A percentile compares a stretch with the other conserved stretches of the same genome.
Conservation (phyloP, 768 basidiomycete genomes). For the Tulasnella sp. region DNA sequence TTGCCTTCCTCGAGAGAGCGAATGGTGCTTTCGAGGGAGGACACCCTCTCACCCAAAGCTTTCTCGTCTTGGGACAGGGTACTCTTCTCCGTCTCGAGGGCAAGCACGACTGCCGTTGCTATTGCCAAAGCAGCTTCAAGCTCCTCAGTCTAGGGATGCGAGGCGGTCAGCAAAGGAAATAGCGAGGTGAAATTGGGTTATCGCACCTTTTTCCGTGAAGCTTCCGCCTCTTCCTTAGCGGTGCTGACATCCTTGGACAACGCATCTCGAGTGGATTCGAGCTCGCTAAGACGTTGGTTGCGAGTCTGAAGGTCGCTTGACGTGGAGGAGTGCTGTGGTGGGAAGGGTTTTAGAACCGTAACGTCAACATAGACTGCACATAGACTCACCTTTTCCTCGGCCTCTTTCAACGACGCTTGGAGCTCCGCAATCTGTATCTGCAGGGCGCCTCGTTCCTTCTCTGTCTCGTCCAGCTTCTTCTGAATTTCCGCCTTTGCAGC, state of each 20-base stretch:
- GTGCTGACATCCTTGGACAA: not conserved
- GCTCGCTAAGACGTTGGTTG: not conserved
- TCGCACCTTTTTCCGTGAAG: not conserved
- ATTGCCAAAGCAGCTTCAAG: not conserved
- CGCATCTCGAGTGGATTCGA: not conserved
- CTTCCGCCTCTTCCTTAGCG: not conserved
- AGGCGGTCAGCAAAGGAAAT: not conserved
- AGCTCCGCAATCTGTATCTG: not conserved
- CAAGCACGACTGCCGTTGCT: not conserved
- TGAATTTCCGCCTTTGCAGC: not conserved
- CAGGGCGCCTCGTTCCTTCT: not conserved
- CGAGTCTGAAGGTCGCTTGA: not conserved
- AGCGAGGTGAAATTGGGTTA: not conserved
- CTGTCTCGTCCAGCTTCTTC: not conserved
- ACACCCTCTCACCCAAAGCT: not conserved
- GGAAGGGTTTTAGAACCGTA: no score
- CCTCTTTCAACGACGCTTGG: not conserved
- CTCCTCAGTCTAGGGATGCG: not conserved
- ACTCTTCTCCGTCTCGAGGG: slow-evolving; percentile 7
- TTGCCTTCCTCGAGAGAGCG: not conserved
- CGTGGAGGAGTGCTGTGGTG: not conserved
- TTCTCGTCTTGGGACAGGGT: slow-evolving; percentile 1
- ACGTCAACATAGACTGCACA: no score
- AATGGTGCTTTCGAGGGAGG: not conserved
- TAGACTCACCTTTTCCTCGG: no score